phyloP scores from a whole-genome alignment of 495 filamentous ascomycete genomes.

The Aspergillus carlsbadensis region DNA sequence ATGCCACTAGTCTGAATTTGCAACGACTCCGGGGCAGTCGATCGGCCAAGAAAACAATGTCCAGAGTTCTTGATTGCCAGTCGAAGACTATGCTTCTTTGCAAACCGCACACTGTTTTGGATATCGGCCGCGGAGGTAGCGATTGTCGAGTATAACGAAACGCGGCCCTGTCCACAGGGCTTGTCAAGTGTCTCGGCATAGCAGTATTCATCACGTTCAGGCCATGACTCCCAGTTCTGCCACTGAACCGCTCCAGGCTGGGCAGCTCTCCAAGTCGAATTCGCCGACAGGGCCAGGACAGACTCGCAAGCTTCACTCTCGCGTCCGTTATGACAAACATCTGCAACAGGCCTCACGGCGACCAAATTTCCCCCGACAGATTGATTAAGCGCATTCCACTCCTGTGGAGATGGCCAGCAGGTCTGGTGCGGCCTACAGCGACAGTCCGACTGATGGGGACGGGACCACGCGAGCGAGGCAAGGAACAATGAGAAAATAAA shows the following conservation, averaged over 20 bases:
- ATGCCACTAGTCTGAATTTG: constrained; percentile 55
- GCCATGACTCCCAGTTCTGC: constrained; percentile 51
- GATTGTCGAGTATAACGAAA: constrained; percentile 41
- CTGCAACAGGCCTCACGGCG: constrained; percentile 35
- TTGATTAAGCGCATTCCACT: constrained; percentile 39
- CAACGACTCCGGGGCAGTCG: constrained; percentile 48
- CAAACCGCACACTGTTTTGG: constrained; percentile 37
- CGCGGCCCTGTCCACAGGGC: constrained; percentile 29
- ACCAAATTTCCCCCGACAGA: constrained; percentile 39
- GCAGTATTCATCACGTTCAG: constrained; percentile 53
- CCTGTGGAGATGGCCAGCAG: constrained; percentile 39
- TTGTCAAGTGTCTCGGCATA: constrained; percentile 45
- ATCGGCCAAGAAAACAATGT: constrained; percentile 51
- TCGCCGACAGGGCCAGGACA: constrained; percentile 22
- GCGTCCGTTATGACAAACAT: constrained; percentile 39
- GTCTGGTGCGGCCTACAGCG: constrained; percentile 25
- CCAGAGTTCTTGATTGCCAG: constrained; percentile 60
- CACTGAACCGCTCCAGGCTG: constrained; percentile 44
- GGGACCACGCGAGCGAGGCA: background rate
- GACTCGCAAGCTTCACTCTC: constrained; percentile 29
- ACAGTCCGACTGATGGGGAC: constrained; percentile 14
- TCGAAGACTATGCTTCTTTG: constrained; percentile 22
- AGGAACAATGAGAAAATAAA: background rate
- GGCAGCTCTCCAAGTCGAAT: constrained; percentile 27
- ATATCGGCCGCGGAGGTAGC: constrained; percentile 30